Evolutionary conservation across 495 filamentous ascomycete genomes (phyloP).

Genomic region (Xylaria venustula): DNA sequence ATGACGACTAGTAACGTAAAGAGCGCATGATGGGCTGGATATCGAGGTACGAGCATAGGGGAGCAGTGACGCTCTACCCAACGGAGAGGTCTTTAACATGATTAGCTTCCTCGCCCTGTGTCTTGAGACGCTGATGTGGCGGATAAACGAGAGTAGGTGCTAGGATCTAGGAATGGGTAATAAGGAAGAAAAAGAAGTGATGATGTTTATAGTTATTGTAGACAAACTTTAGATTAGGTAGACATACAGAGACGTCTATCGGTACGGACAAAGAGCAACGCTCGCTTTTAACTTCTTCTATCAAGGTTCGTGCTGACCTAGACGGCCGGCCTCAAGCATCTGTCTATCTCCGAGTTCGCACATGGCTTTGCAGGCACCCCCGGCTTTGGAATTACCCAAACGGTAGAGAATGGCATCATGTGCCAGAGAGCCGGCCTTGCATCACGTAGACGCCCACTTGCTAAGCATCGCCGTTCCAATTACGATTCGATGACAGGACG

Average conservation of each 20-base stretch:
- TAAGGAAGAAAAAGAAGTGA: neutral
- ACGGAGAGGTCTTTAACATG: slow-evolving; percentile 24
- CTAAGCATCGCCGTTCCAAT: slow-evolving; percentile 24
- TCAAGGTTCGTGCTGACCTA: neutral
- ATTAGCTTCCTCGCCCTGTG: slow-evolving; percentile 8
- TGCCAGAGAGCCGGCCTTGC: slow-evolving; percentile 10
- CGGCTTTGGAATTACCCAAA: slow-evolving; percentile 14
- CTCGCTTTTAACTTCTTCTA: slow-evolving; percentile 7
- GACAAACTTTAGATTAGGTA: neutral
- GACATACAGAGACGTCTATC: neutral
- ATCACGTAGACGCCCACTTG: slow-evolving; percentile 19
- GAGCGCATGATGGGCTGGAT: slow-evolving; percentile 19
- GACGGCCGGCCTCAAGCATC: slow-evolving; percentile 10
- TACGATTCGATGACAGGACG: slow-evolving; percentile 27
- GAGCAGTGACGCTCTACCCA: slow-evolving; percentile 25
- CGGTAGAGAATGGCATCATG: slow-evolving; percentile 16
- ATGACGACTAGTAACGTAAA: slow-evolving; percentile 22
- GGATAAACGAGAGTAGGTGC: neutral
- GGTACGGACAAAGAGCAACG: neutral
- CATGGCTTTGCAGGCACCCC: slow-evolving; percentile 6
- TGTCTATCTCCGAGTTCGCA: slow-evolving; percentile 35
- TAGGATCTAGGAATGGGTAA: neutral
- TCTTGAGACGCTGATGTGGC: neutral
- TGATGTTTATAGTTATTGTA: neutral
- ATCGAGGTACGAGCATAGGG: slow-evolving; percentile 16